These are phyloP conservation scores for Gossypium stocksii DNA, from an alignment of 345 rosid species.

Conservation along the genomic window DNA sequence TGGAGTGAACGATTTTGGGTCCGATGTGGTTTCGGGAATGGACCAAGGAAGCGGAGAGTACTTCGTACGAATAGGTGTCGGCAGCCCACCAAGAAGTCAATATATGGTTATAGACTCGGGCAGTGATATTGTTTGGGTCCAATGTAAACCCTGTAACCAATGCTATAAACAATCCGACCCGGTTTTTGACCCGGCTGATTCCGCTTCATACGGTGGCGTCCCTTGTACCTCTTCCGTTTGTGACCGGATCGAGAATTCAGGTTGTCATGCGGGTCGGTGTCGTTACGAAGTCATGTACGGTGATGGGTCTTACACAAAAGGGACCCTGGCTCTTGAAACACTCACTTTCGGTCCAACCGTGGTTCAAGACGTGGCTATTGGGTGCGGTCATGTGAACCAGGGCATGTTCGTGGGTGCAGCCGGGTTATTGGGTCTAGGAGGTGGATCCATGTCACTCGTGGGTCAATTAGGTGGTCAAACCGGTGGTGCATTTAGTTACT, in stretches of 20 bases:
- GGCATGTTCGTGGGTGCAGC: slow-evolving; percentile 98
- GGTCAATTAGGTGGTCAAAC: slow-evolving; percentile 86
- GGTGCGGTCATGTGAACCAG: slow-evolving; percentile 83
- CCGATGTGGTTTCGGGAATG: slow-evolving; percentile 94
- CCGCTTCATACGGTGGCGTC: slow-evolving; percentile 71
- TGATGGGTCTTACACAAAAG: slow-evolving; percentile 91
- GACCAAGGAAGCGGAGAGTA: slow-evolving; percentile 96
- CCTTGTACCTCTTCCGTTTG: slow-evolving; percentile 77
- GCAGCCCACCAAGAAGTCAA: slow-evolving; percentile 80
- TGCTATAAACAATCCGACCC: slow-evolving; percentile 94
- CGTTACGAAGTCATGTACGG: slow-evolving; percentile 89
- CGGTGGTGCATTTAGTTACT: slow-evolving; percentile 84
- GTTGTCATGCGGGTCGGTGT: slow-evolving; percentile 74
- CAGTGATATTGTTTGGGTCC: slow-evolving; percentile 97
- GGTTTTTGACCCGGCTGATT: slow-evolving; percentile 76
- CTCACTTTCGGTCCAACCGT: slow-evolving; percentile 60
- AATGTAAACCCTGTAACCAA: slow-evolving; percentile 85
- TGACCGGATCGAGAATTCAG: slow-evolving; percentile 65
- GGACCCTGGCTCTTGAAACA: slow-evolving; percentile 83
- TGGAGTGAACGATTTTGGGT: slow-evolving; percentile 52
- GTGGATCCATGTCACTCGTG: slow-evolving; percentile 82
- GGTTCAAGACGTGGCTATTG: slow-evolving; percentile 71
- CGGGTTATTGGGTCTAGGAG: slow-evolving; percentile 84
- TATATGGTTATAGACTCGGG: slow-evolving; percentile 94
- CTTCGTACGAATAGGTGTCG: slow-evolving; percentile 85